These are phyloP conservation scores for Lactarius hatsudake DNA, from an alignment of 768 basidiomycete species.

Conservation along the genomic window DNA sequence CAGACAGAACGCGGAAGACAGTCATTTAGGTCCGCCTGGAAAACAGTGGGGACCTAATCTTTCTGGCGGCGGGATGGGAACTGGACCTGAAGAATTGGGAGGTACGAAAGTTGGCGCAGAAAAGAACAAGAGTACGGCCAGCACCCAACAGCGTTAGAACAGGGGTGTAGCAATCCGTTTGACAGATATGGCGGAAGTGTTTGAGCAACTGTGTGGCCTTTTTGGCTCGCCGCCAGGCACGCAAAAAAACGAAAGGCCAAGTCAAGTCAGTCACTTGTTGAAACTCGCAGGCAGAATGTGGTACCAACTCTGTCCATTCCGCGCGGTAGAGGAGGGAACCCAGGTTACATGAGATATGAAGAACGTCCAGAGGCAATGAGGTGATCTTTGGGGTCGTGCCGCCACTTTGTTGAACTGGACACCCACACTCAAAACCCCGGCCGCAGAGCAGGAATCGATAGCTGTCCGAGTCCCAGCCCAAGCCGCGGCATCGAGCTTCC, in stretches of 20 bases:
- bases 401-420: not conserved
- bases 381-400: not conserved
- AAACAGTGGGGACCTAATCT: not conserved
- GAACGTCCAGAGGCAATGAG: not conserved
- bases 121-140: not conserved
- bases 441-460: not conserved
- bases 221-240: not conserved
- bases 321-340: not conserved
- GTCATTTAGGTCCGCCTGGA: not conserved
- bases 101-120: not conserved
- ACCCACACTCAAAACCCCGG: not conserved
- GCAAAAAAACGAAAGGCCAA: not conserved
- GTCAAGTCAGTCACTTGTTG: not conserved
- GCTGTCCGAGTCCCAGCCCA: not conserved
- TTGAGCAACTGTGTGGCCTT: not conserved
- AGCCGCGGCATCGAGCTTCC: not conserved
- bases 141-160: not conserved
- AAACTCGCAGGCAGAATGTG: not conserved
- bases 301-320: not conserved
- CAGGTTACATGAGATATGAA: not conserved
- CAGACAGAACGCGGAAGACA: not conserved
- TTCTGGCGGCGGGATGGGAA: too few relatives aligned
- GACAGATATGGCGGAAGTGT: not conserved
- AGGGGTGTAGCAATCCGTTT: not conserved
- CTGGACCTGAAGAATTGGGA: not conserved